phyloP scores from a whole-genome alignment of 768 basidiomycete genomes.

The Sarcomyxa edulis region DNA sequence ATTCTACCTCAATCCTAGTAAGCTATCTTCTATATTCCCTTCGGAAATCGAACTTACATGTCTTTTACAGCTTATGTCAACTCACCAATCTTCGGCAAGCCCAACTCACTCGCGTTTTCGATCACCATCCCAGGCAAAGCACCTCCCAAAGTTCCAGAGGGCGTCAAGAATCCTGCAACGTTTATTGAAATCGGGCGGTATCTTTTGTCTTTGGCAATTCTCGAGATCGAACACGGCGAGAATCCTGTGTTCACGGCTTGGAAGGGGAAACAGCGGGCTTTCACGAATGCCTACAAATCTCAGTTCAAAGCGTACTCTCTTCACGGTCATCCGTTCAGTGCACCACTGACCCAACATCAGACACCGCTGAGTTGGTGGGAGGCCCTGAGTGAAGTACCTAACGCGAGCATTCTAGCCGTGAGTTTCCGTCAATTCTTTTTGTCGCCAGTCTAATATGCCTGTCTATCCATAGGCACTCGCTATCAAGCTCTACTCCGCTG shows the following conservation, averaged over 20 bases:
- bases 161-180: conserved; percentile 16
- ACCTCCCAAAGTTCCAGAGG: conserved; percentile 14
- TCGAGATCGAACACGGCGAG: conserved; percentile 15
- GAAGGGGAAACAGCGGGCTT: conserved; percentile 12
- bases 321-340: conserved; percentile 17
- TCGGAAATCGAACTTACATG: background rate
- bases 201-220: conserved; percentile 11
- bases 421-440: no score
- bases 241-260: conserved; percentile 12
- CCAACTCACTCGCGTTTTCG: conserved; percentile 19
- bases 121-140: conserved; percentile 15
- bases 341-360: no score
- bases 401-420: no score
- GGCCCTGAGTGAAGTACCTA: no score
- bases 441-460: no score
- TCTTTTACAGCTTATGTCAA: conserved; percentile 11
- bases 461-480: conserved; percentile 2
- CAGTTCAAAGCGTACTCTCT: conserved; percentile 22
- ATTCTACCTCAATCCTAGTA: conserved; percentile 4
- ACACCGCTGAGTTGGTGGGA: no score
- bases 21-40: conserved; percentile 1
- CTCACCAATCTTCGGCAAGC: conserved; percentile 20
- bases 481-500: conserved; percentile 4
- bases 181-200: conserved; percentile 19
- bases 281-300: conserved; percentile 13